Base-by-base conservation (phyloP, 768 basidiomycete species). In the Lentinula sp. region DNA sequence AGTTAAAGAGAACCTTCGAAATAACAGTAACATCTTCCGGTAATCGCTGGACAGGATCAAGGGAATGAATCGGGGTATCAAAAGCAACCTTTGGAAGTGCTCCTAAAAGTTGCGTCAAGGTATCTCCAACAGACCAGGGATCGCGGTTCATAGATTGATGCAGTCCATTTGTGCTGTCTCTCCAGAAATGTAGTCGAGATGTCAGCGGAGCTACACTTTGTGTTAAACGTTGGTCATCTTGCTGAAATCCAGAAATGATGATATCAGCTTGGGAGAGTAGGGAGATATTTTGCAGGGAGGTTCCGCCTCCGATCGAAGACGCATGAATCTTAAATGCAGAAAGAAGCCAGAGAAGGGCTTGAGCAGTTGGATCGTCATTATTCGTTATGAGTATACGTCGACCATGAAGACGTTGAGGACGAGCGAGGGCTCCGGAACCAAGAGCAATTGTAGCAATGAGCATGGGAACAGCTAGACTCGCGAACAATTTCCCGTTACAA, bases 1-100 rank as follows among this genome's bases (percentile, higher is more conserved):
- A 53, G 28, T 62, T 51, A 62, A 73, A 68, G n/a, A 71, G 37
- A 39, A 13, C 37, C 37, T 39, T 39, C 37, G 37, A 39, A 39
- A 13, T 39, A 1, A 57, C 16, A 0, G 39, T n/a, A 6, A 23
- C 40, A 43, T 13, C 6, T 40, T 35, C 34, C 54, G n/a, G 32
- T 18, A 56, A 45, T n/a, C 40, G 28, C 16, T 40, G 40, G 56
- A 13, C 16, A 21, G 40, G 16, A 28, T 43, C 40, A n/a, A 56
- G 54, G 10, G 35, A 56, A 40, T 57, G 42, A 32, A 34, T 4
- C 37, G 37, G 21, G 23, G 21, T 42, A 23, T 57, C 21, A n/a
- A 23, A 32, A 15, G 21, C 32, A 16, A 8, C 21, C 18, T 23
- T 57, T 11, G n/a, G 13, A 2, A 37, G 23, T 15, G 31, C 31